Base-by-base conservation (phyloP, 495 filamentous ascomycete species). In the Bryoglossum gracile region DNA sequence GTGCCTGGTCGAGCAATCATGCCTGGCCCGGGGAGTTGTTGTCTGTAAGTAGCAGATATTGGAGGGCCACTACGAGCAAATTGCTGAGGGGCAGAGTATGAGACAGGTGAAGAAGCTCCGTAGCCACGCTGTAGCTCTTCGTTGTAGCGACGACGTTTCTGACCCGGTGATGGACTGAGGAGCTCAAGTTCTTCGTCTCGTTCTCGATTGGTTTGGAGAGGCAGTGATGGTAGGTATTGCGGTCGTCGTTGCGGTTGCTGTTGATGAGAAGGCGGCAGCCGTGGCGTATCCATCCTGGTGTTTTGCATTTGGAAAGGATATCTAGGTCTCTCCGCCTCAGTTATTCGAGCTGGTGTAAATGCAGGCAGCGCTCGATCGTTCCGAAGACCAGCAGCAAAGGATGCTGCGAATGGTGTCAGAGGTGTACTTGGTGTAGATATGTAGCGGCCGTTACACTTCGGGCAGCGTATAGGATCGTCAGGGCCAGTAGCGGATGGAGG, bases 381-480 rank as follows among this genome's bases (percentile, higher is more conserved):
- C 26, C 41, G 44, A 21, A 18, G 10, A 10, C 22, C 17, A 28
- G 24, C 21, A 17, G 47, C 47, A 41, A 54, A 43, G 17, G 45
- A 28, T 30, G 48, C 41, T 8, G 46, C 52, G 21, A 50, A 77
- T 10, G 73, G 75, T n/a, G 73, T 80, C 18, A 62, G 60, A 3
- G 75, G 76, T 13, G 71, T 74, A 38, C 67, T 64, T 6, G 77
- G 74, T 19, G 78, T 76, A 25, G 74, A 72, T 41, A 83, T 79
- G 49, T 74, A 81, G 10, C 80, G 66, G 14, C 82, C 81, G 23
- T 78, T 75, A 50, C 82, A 84, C 63, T 76, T 79, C 2, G 68
- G 63, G 55, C 84, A 87, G 46, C 75, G 71, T 11, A 65, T 60
- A 6, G 70, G 66, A 37, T 71, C 68, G 34, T 76, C 72, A 9